Evolutionary conservation across 2,329 filamentous ascomycete species (phyloP), one percentile per base, ranked within the genome.

Genomic region (Xylaria multiplex): DNA sequence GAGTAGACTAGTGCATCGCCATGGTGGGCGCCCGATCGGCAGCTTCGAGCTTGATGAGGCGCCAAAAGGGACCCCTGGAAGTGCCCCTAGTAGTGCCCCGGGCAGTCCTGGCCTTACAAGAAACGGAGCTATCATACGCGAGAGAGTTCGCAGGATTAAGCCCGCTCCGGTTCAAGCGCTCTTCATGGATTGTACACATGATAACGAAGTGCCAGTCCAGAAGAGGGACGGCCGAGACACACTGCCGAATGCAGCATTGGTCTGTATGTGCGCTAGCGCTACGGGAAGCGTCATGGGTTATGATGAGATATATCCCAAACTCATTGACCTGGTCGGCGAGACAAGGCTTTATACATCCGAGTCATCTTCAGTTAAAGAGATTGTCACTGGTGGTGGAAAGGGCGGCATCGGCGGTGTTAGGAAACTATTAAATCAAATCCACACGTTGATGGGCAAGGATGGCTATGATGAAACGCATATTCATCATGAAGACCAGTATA

Each of bases 161-260:
- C 90, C 91, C n/a, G 92, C 89, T 3, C 93, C 94, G 3, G 91
- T 98, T 0, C 94, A 97, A 71, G 96, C 95, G 0, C 83, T 99
- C 0, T 97, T 99, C 80, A 98, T 98, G 93, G 96, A 99, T 77
- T 99, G 96, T 79, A 99, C 96, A 0, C 96, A 99, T 78, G 96
- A 99, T 81, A 99, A 99, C 73, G 95, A 99, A 80, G 91, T 93
- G 2, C 96, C 96, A 0, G 93, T 95, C 0, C 95, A 99, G 79
- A 97, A 97, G 79, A 88, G 96, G 46, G 94, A 97, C 77, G 94
- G 94, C 58, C 88, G 93, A 66, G 96, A 99, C 77, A 98, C 96
- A 0, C 84, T 99, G 9, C 92, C 96, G 7, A 98, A 96, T 75
- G 94, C 95, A 56, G 96, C 96, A 5, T 85, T 99, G 3, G 95